Conservation (phyloP, 768 basidiomycete species). For the Tubosaeta brunneosetosa region DNA sequence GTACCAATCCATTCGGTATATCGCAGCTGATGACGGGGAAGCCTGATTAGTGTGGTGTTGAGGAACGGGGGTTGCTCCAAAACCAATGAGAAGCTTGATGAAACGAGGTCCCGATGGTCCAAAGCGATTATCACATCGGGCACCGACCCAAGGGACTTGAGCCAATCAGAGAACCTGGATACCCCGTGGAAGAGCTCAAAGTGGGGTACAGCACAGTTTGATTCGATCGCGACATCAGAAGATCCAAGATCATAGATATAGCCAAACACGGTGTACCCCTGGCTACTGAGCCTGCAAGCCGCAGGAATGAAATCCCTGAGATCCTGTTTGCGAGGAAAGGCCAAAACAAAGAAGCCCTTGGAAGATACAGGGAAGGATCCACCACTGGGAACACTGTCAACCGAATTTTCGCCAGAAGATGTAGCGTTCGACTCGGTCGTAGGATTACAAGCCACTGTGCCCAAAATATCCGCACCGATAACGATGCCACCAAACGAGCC, state of each 20-base stretch:
- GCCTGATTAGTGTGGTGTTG: conserved; percentile 35
- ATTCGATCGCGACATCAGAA: conserved; percentile 5
- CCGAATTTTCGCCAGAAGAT: not conserved
- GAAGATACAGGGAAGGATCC: conserved; percentile 2
- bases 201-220: conserved; percentile 17
- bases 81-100: conserved; percentile 15
- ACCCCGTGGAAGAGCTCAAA: conserved; percentile 10
- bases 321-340: conserved; percentile 34
- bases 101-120: conserved; percentile 27
- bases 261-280: conserved; percentile 28
- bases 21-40: conserved; percentile 47
- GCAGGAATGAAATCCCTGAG: conserved; percentile 31
- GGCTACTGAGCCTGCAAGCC: conserved; percentile 32
- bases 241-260: conserved; percentile 27
- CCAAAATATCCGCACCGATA: conserved; percentile 11
- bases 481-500: conserved; percentile 39
- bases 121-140: conserved; percentile 35
- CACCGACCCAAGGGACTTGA: conserved; percentile 21
- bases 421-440: not conserved
- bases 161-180: conserved; percentile 27
- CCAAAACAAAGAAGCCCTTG: conserved; percentile 30
- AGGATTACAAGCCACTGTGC: not conserved
- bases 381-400: not conserved
- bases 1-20: conserved; percentile 61
- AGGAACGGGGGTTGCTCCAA: conserved; percentile 20